Conservation (phyloP, 139 green algal species). For the Micromonas commoda region DNA sequence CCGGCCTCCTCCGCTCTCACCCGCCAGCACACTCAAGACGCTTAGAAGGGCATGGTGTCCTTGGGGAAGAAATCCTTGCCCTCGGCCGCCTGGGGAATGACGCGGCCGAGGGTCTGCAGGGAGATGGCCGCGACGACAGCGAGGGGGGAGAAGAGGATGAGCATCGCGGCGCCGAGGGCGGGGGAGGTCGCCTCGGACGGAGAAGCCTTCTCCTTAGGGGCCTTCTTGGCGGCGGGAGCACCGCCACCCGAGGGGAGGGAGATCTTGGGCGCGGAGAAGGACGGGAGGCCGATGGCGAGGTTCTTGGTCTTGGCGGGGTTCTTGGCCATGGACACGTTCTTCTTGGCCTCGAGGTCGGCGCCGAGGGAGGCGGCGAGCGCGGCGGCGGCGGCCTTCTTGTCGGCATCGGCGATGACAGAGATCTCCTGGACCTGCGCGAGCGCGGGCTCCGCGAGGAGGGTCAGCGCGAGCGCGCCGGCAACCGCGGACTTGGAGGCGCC, state of each 20-base stretch:
- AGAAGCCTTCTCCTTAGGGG: not conserved
- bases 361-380: not conserved
- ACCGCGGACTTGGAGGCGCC: not conserved
- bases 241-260: not conserved
- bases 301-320: not conserved
- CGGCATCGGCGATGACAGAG: not conserved
- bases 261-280: not conserved
- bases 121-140: not conserved
- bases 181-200: not conserved
- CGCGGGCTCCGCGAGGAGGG: not conserved
- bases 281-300: not conserved
- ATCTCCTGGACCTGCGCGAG: not conserved
- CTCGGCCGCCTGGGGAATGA: not conserved
- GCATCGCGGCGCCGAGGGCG: not conserved
- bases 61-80: not conserved
- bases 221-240: not conserved
- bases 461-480: not conserved
- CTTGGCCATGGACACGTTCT: not conserved
- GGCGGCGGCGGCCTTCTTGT: not conserved
- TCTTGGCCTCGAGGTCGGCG: not conserved
- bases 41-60: not conserved
- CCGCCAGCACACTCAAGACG: no score
- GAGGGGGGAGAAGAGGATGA: conserved; percentile 16
- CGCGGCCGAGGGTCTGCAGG: not conserved
- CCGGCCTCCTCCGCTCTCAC: no score